Conservation (phyloP, 2,329 filamentous ascomycete species). For the Diaporthe sp. region DNA sequence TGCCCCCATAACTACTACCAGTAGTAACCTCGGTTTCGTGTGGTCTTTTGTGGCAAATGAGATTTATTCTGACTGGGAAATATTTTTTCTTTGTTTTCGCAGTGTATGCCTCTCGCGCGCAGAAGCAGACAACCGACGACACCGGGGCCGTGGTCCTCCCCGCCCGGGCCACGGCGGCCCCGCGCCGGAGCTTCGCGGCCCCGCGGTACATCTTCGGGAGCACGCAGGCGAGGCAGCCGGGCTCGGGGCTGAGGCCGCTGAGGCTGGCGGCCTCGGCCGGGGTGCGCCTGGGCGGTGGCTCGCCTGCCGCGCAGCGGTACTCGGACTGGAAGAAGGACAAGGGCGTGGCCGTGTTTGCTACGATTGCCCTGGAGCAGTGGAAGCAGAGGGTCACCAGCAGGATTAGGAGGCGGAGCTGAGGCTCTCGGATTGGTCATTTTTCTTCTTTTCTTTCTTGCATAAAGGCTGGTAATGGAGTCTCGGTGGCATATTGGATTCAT, state of each 20-base stretch:
- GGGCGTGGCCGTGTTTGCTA: constrained; percentile 19
- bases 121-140: background rate
- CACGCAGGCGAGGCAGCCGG: constrained; percentile 6
- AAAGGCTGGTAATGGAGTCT: background rate
- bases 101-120: constrained; percentile 14
- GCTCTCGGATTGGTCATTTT: no score
- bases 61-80: background rate
- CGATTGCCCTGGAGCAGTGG: constrained; percentile 25
- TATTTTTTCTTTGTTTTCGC: no score
- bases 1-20: no score
- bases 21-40: no score
- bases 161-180: background rate
- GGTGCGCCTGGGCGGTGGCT: background rate
- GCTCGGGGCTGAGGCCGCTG: constrained; percentile 7
- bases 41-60: no score
- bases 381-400: constrained; percentile 24
- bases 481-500: constrained; percentile 1
- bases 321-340: constrained; percentile 30
- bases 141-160: background rate
- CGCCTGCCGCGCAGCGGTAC: background rate
- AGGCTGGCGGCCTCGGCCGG: constrained; percentile 14
- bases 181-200: background rate
- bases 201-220: constrained; percentile 19
- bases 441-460: background rate
- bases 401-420: constrained; percentile 16